Conservation (phyloP, 2,329 filamentous ascomycete genomes). For the Fusarium ambrosium region DNA sequence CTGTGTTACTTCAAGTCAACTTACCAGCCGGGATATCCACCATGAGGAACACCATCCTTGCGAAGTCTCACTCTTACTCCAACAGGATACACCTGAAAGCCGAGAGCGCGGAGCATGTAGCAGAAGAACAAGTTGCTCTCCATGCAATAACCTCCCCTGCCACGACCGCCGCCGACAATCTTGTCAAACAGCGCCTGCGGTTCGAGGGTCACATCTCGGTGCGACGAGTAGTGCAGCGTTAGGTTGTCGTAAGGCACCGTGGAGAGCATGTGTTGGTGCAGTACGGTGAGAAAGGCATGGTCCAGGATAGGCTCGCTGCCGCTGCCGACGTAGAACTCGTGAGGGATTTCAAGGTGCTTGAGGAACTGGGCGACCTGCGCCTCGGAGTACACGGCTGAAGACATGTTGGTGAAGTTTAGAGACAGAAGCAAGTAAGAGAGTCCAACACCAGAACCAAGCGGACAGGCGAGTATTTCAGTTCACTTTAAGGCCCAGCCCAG, state of each 20-base stretch:
- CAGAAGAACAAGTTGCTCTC: slow-evolving; percentile 69
- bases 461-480: slow-evolving; percentile 11
- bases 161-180: slow-evolving; percentile 57
- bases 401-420: slow-evolving; percentile 38
- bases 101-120: slow-evolving; percentile 64
- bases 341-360: slow-evolving; percentile 44
- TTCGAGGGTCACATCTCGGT: slow-evolving; percentile 57
- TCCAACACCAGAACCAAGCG: slow-evolving; percentile 4
- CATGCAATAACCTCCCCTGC: slow-evolving; percentile 72
- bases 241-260: slow-evolving; percentile 70
- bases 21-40: slow-evolving; percentile 63
- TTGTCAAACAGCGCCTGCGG: slow-evolving; percentile 64
- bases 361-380: slow-evolving; percentile 50
- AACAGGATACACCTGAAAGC: slow-evolving; percentile 67
- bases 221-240: slow-evolving; percentile 63
- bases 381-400: slow-evolving; percentile 45
- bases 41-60: slow-evolving; percentile 54
- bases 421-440: not conserved
- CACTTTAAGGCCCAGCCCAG: slow-evolving; percentile 14
- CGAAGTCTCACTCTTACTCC: slow-evolving; percentile 65
- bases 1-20: slow-evolving; percentile 30
- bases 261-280: slow-evolving; percentile 62
- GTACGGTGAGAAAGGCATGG: slow-evolving; percentile 52
- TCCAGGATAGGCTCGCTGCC: slow-evolving; percentile 46
- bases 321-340: slow-evolving; percentile 41